Base-by-base conservation (phyloP, 768 basidiomycete species). In the Suillus placidus region DNA sequence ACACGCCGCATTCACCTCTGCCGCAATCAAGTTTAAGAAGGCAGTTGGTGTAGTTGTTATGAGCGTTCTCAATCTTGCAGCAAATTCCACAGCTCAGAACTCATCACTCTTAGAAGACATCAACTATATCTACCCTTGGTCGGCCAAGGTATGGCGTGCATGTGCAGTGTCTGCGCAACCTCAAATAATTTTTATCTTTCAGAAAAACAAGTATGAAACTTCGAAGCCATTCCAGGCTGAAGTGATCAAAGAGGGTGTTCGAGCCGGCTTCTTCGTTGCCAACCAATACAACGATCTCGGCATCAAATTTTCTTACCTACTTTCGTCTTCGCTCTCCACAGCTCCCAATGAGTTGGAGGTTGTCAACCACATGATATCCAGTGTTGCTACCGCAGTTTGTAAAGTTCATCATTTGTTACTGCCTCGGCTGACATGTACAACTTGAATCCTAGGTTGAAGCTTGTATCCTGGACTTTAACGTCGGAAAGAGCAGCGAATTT, bases 81-180 rank as follows among this genome's bases (percentile, higher is more conserved):
- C 47, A 23, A 49, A 49, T 49, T 49, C 23, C 5, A 3, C 47
- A 23, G 47, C 47, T 57, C 56, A 20, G 32, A 57, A 57, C 38
- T 57, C 13, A 4, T 20, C 3, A 9, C 38, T 57, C 18, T 34
- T 57, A 38, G 56, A 57, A 20, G 56, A 38, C 32, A 57, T 34
- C 38, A 57, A 57, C 56, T 57, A 57, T 38, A 57, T 57, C 32
- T 38, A 57, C 38, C 56, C 56, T 38, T 57, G 30, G 56, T 57
- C 30, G 2, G 56, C 9, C 0, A 38, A 34, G 56, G 56, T 57
- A 57, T 1, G 2, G 56, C 7, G 30, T 57, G 32, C 20, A 10
- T 57, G 32, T 34, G 56, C 26, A 2, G 4, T 7, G 6, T 38
- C 20, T 57, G 32, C 9, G 7, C 34, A 34, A 34, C 32, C 38